Evolutionary conservation across 306 rosid species (phyloP), one percentile per base, ranked within the genome.

Genomic region (Coriaria nepalensis): DNA sequence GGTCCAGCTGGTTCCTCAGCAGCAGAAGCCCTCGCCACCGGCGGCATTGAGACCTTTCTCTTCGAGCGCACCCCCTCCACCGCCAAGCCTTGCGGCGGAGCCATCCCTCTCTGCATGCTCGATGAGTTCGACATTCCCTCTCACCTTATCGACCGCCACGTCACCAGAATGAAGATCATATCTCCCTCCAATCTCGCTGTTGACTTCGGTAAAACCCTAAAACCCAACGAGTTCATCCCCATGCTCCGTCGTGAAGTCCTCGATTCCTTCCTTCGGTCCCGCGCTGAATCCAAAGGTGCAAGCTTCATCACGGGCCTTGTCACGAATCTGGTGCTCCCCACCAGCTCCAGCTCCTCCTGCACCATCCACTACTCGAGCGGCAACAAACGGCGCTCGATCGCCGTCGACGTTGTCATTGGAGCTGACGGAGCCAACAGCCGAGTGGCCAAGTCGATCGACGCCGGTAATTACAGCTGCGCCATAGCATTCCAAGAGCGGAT

Each of bases 51-150:
- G 52, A 80, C 88, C 10, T 87, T 80, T 37, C 73, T 87, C 6
- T 72, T 87, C 38, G 94, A 87, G 50, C 86, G 96, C 0, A 69
- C 61, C 38, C 81, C 94, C 0, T 62, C 83, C 0, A 43, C 58
- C 10, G 86, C 94, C 37, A 87, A 87, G 41, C 96, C 96, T 8
- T 87, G 96, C 74, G 96, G 96, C 50, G 96, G 96, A 39, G 96
- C 96, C 47, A 84, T 88, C 49, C 96, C 96, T 0, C 81, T 83
- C 49, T 88, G 94, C 51, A 88, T 87, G 96, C 93, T 87, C 10
- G 75, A 62, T 38, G 94, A 87, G 67, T 87, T 88, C 70, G 52
- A 78, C 49, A 83, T 88, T 49, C 96, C 95, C 4, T 43, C 37
- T 43, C 66, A 70, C 50, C 95, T 88, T 63, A 68, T 88, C 60